These are phyloP conservation scores for Lotmaria passim DNA, from an alignment of 208 protist genomes.

Conservation along the genomic window DNA sequence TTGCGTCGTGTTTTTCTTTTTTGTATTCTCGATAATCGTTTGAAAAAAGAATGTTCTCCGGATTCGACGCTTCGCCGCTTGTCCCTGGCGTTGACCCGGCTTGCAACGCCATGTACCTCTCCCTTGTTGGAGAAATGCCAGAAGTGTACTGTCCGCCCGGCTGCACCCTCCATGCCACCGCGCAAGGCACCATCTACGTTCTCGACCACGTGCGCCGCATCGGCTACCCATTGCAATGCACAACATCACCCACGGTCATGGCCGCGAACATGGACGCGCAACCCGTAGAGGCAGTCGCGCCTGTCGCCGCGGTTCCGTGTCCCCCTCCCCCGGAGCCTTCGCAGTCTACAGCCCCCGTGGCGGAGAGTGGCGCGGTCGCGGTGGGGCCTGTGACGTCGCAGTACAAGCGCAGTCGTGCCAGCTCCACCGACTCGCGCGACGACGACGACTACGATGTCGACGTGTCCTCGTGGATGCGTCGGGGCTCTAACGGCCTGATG, in stretches of 20 bases:
- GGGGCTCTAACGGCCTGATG: background rate
- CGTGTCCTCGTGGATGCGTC: background rate
- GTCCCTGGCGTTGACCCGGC: constrained; percentile 4
- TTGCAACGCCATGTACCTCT: constrained; percentile 22
- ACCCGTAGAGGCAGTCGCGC: too few species aligned
- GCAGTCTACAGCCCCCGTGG: background rate
- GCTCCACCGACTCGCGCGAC: background rate
- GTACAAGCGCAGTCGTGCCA: constrained; percentile 13
- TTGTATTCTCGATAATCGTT: constrained; percentile 1
- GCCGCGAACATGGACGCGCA: too few species aligned
- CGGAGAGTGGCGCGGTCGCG: background rate
- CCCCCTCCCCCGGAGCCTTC: too few species aligned
- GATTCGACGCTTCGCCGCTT: background rate
- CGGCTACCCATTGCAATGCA: constrained; percentile 7
- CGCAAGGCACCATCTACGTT: constrained; percentile 25
- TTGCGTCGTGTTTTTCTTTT: background rate
- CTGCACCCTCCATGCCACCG: constrained; percentile 15
- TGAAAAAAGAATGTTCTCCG: background rate
- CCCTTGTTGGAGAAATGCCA: constrained; percentile 16
- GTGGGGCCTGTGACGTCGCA: too few species aligned
- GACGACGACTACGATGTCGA: background rate
- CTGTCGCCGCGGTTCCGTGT: too few species aligned
- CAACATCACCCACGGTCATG: background rate
- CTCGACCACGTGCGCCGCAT: constrained; percentile 27
- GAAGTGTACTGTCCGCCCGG: constrained; percentile 19